Evolutionary conservation across 805 yeast species (phyloP), one percentile per base, ranked within the genome.

Genomic region (Vanderwaltozyma tropicalis): DNA sequence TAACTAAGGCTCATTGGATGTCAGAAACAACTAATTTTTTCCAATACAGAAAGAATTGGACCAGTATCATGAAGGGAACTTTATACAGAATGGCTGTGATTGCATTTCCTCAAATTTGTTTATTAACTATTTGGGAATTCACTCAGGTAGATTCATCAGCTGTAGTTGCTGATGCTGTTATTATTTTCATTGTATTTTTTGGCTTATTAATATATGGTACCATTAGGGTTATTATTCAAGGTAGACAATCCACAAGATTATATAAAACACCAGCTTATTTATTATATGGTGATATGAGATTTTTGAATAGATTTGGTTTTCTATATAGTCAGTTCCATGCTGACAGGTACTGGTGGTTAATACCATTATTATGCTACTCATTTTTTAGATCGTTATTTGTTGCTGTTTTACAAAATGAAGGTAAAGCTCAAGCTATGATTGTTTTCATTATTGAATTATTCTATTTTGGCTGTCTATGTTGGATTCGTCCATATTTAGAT

Each of bases 201-300:
- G 73, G 72, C 2, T 65, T 89, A 34, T 64, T 92, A 44, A 57
- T 66, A 9, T 86, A 76, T 57, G 96, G 95, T 4, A 72, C 92
- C 1, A 52, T 69, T 15, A 76, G 80, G 55, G 89, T 87, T n/a
- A 58, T 83, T 35, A 41, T 72, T n/a, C 69, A 77, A 41, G 98
- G 96, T 26, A 64, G 78, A 44, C 72, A 71, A 47, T 87, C 96
- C 0, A 65, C 71, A 19, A 66, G 69, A 41, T 68, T 83, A 39
- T 85, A 79, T 67, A 80, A 83, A 54, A 89, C 87, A 52, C 95
- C 98, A 0, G 97, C 98, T 0, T 89, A 85, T 55, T 67, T 87
- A 43, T 69, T 92, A 44, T 92, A 72, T 53, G 95, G 97, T 34
- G 94, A 92, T 55, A 71, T 79, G 4, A 73, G 69, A 31, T 75